Evolutionary conservation across 2,329 filamentous ascomycete genomes (phyloP), one percentile per base, ranked within the genome.

Genomic region (Thelonectria discophora): DNA sequence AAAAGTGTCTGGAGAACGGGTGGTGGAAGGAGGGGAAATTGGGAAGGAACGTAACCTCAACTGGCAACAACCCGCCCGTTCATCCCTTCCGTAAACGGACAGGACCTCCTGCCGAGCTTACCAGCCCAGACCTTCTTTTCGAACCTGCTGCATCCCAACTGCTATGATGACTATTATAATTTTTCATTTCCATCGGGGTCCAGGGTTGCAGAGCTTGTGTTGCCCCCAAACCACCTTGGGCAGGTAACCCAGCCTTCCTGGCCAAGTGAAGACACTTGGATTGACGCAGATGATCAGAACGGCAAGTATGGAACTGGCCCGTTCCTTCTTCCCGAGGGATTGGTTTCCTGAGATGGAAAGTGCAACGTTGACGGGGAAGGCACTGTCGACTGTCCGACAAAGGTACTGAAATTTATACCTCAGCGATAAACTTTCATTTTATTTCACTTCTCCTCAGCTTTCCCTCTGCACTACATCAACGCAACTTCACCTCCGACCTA

Each of bases 61-160:
- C n/a, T n/a, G n/a, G n/a, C n/a, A n/a, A n/a, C n/a, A n/a, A 56
- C 54, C 39, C 7, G 47, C 21, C 48, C 21, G 47, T 40, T 18
- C 58, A 60, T 56, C 52, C 39, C 32, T 60, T 50, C 52, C 58
- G 10, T 42, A 60, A 55, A 56, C 46, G 52, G 58, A 27, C 55
- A 47, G 52, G 30, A 47, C 48, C 48, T 58, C 42, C 56, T 49
- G 11, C 42, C 40, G 50, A 30, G 47, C 42, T 39, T 30, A 43
- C 34, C 42, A 52, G 30, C 47, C 37, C 27, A 24, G 17, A 51
- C 52, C 34, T 51, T 39, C 20, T 55, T 27, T 54, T 24, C 39
- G 39, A 45, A 37, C 34, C 3, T 37, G 34, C 34, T 37, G 12
- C 51, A 43, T 55, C 27, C 52, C 45, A 46, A 46, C 43, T 30